Evolutionary conservation across 2,329 filamentous ascomycete genomes (phyloP).

Genomic region (Colletotrichum chlorophyti): DNA sequence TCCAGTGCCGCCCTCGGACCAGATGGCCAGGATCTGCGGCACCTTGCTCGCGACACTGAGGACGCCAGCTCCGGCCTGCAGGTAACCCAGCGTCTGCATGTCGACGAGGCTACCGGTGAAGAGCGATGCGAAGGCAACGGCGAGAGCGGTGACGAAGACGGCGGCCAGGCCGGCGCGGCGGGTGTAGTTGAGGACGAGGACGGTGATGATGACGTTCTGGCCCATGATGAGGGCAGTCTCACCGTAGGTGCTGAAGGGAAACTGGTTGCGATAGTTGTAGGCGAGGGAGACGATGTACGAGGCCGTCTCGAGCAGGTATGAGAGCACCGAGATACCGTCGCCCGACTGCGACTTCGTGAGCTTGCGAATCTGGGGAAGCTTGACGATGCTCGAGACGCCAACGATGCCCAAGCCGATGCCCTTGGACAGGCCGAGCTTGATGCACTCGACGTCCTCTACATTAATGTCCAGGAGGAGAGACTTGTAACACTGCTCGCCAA

Average conservation of each 20-base stretch:
- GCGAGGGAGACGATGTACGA: slow-evolving; percentile 88
- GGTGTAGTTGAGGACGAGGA: slow-evolving; percentile 85
- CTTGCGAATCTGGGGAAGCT: slow-evolving; percentile 96
- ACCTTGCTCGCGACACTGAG: slow-evolving; percentile 89
- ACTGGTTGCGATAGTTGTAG: slow-evolving; percentile 90
- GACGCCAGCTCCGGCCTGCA: slow-evolving; percentile 85
- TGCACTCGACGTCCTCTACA: slow-evolving; percentile 75
- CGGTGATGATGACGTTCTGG: slow-evolving; percentile 90
- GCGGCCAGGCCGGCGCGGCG: slow-evolving; percentile 73
- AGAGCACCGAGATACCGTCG: slow-evolving; percentile 84
- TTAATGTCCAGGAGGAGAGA: slow-evolving; percentile 86
- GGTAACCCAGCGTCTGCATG: slow-evolving; percentile 70
- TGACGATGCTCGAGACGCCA: slow-evolving; percentile 87
- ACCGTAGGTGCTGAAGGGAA: slow-evolving; percentile 96
- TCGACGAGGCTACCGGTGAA: slow-evolving; percentile 72
- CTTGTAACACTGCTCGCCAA: slow-evolving; percentile 86
- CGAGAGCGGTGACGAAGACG: slow-evolving; percentile 79
- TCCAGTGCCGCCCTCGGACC: slow-evolving; percentile 84
- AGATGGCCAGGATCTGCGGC: slow-evolving; percentile 90
- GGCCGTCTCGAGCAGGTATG: slow-evolving; percentile 90
- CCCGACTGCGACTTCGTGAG: slow-evolving; percentile 82
- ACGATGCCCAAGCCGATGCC: slow-evolving; percentile 94
- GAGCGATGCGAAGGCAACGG: slow-evolving; percentile 71
- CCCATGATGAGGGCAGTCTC: slow-evolving; percentile 91
- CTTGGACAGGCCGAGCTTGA: slow-evolving; percentile 92